phyloP scores from a whole-genome alignment of 2,329 filamentous ascomycete species.

The Colletotrichum filicis region DNA sequence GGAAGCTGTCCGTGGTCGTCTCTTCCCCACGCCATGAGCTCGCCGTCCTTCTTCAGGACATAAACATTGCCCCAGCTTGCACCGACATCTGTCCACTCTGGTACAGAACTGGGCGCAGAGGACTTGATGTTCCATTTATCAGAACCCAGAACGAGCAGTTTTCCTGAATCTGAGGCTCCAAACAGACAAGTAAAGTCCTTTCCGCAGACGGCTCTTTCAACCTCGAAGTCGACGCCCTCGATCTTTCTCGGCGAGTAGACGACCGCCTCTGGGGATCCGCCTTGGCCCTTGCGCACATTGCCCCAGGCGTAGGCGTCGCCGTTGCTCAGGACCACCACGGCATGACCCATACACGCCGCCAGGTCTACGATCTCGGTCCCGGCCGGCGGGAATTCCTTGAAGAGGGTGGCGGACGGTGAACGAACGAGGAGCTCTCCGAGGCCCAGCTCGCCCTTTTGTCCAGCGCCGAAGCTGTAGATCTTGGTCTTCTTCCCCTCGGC shows the following conservation, averaged over 20 bases:
- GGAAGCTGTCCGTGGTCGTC: slow-evolving; percentile 87
- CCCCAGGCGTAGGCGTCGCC: slow-evolving; percentile 92
- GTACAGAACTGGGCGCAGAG: slow-evolving; percentile 62
- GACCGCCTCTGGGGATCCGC: slow-evolving; percentile 69
- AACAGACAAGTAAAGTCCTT: slow-evolving; percentile 87
- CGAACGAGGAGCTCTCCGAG: slow-evolving; percentile 64
- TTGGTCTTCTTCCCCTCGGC: slow-evolving; percentile 52
- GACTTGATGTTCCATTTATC: slow-evolving; percentile 78
- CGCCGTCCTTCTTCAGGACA: slow-evolving; percentile 70
- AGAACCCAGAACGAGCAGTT: slow-evolving; percentile 75
- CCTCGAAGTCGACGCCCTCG: slow-evolving; percentile 67
- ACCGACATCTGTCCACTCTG: slow-evolving; percentile 73
- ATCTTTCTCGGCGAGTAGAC: slow-evolving; percentile 72
- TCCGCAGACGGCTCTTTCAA: slow-evolving; percentile 77
- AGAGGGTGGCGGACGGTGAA: slow-evolving; percentile 56
- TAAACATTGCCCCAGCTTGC: slow-evolving; percentile 88
- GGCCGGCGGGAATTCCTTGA: slow-evolving; percentile 73
- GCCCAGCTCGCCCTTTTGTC: slow-evolving; percentile 79
- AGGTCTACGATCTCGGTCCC: slow-evolving; percentile 71
- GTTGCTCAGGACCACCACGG: slow-evolving; percentile 76
- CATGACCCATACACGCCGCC: slow-evolving; percentile 81
- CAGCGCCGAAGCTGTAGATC: slow-evolving; percentile 74
- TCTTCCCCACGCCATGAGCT: slow-evolving; percentile 80
- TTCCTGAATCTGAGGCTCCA: slow-evolving; percentile 63
- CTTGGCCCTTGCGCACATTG: slow-evolving; percentile 84